Evolutionary conservation across 192 early-diverging fungal species (phyloP).

Genomic region (Umbelopsis isabellina): DNA sequence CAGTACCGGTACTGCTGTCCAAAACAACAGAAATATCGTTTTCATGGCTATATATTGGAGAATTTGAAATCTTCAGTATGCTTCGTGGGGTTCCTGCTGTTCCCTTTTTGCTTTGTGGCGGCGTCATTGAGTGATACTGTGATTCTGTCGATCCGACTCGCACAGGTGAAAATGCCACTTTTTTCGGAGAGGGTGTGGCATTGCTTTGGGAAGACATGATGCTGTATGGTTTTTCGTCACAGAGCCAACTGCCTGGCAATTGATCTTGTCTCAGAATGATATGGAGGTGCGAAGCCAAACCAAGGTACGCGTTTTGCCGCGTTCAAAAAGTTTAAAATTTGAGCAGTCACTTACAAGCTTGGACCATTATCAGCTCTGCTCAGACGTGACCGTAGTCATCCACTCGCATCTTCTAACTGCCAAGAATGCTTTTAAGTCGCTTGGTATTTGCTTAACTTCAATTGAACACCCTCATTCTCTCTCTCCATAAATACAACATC

Average conservation of each 20-base stretch:
- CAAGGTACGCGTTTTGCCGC: not conserved
- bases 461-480: too few species aligned
- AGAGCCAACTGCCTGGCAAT: slow-evolving; percentile 2
- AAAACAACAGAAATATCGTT: slow-evolving; percentile 1
- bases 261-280: not conserved
- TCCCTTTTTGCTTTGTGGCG: not conserved
- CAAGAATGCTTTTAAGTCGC: too few species aligned
- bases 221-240: not conserved
- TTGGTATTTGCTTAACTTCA: too few species aligned
- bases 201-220: slow-evolving; percentile 3
- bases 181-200: not conserved
- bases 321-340: slow-evolving; percentile 5
- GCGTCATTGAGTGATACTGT: not conserved
- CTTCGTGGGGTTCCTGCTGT: not conserved
- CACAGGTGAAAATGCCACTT: slow-evolving; percentile 17
- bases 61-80: not conserved
- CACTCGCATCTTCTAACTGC: too few species aligned
- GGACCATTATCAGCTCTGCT: not conserved
- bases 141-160: not conserved
- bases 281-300: too few species aligned
- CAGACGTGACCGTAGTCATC: too few species aligned
- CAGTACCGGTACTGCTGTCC: not conserved
- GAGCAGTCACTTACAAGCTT: not conserved
- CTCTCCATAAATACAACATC: too few species aligned
- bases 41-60: slow-evolving; percentile 2